Base-by-base conservation (phyloP, 306 rosid species). In the Acmispon strigosus region DNA sequence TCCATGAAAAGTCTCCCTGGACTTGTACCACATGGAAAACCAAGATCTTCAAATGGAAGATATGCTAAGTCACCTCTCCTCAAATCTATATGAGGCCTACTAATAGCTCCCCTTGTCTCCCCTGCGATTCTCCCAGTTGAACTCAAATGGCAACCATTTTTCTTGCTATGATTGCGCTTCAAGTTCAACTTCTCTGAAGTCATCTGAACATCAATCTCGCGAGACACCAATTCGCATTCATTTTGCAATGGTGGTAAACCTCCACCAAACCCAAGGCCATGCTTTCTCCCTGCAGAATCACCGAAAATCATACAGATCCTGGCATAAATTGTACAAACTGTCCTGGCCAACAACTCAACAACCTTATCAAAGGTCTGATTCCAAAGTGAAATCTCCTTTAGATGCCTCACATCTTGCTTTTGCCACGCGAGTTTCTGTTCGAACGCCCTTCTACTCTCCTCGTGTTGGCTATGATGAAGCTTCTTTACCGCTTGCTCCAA, bases 1-100 rank as follows among this genome's bases (percentile, higher is more conserved):
- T 94, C 96, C 97, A 89, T 89, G 77, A 94, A 85, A 47, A 94
- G 84, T 84, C 96, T 89, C 45, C 99, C 96, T 0, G 99, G 96
- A 78, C 89, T 89, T 57, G 92, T 70, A 67, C 88, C 97, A 61
- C 99, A 94, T 0, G 92, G 97, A 72, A 89, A 84, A 64, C 75
- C 89, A 52, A 94, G 77, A 78, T 86, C 96, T 43, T 94, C 97
- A 0, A 88, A 72, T 29, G 73, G 82, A 73, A 89, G 83, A 70
- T 82, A 72, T 4, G 84, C 86, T 45, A 90, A 60, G 54, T 87
- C 97, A 13, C 82, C 80, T 73, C 81, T 86, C 56, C 86, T 76
- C 12, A 80, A 67, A 72, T 84, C 85, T 18, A 69, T 43, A 37
- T 61, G 86, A 77, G 81, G 79, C 78, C 77, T 84, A 17, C 81